phyloP scores from a whole-genome alignment of 2,329 filamentous ascomycete species.

The Parastagonospora avenae region DNA sequence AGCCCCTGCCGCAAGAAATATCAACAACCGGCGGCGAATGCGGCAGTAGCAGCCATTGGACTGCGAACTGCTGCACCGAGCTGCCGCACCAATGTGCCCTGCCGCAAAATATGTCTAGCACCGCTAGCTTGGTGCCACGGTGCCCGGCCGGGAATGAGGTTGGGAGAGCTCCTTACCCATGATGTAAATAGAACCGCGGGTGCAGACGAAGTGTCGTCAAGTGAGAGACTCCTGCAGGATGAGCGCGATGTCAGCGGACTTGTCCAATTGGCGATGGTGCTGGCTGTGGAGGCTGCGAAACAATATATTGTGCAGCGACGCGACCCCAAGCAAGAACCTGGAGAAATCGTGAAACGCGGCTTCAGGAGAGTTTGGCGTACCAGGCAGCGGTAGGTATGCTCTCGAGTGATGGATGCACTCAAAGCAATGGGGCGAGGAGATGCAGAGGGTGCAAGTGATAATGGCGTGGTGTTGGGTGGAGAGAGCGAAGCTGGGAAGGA shows the following conservation, averaged over 20 bases:
- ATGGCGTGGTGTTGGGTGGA: slow-evolving; percentile 34
- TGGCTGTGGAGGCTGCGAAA: slow-evolving; percentile 30
- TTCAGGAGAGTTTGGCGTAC: slow-evolving; percentile 35
- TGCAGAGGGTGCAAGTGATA: slow-evolving; percentile 30
- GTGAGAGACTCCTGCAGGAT: slow-evolving; percentile 40
- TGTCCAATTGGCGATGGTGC: slow-evolving; percentile 17
- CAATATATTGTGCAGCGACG: slow-evolving; percentile 30
- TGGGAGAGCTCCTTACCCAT: slow-evolving; percentile 45
- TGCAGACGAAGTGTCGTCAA: slow-evolving; percentile 35
- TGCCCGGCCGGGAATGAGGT: slow-evolving; percentile 9
- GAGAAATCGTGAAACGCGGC: slow-evolving; percentile 42
- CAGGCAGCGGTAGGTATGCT: slow-evolving; percentile 45
- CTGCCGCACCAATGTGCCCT: slow-evolving; percentile 7
- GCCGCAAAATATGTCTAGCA: slow-evolving; percentile 14
- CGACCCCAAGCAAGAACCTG: slow-evolving; percentile 39
- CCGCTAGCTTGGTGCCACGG: slow-evolving; percentile 9
- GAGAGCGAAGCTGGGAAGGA: slow-evolving; percentile 41
- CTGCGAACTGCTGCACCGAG: slow-evolving; percentile 14
- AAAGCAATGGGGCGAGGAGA: slow-evolving; percentile 34
- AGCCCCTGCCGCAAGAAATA: slow-evolving; percentile 28
- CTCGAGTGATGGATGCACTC: slow-evolving; percentile 41
- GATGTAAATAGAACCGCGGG: slow-evolving; percentile 36
- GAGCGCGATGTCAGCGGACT: slow-evolving; percentile 28
- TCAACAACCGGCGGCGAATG: slow-evolving; percentile 5
- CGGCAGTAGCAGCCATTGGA: slow-evolving; percentile 16